Conservation (phyloP, 805 yeast genomes). For the Metschnikowia peoriensis region DNA sequence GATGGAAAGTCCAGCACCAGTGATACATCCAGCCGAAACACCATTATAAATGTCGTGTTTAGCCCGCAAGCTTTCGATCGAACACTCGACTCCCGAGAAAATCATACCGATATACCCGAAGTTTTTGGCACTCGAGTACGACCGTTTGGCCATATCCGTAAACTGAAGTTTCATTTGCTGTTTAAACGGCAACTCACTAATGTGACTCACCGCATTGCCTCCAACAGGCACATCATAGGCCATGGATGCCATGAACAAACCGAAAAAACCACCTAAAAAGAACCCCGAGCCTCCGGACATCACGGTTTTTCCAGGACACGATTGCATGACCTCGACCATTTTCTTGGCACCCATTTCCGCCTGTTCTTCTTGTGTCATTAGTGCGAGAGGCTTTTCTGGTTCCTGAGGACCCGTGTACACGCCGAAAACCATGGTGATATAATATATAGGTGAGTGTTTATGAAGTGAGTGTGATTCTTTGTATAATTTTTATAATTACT, state of each 20-base stretch:
- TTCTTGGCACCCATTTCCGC: slow-evolving; percentile 85
- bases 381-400: slow-evolving; percentile 50
- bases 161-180: slow-evolving; percentile 92
- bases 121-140: slow-evolving; percentile 87
- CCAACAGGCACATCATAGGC: slow-evolving; percentile 81
- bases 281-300: slow-evolving; percentile 94
- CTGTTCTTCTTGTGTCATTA: slow-evolving; percentile 89
- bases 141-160: slow-evolving; percentile 85
- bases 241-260: slow-evolving; percentile 86
- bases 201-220: slow-evolving; percentile 50
- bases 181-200: slow-evolving; percentile 81
- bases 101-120: slow-evolving; percentile 41
- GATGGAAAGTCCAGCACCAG: slow-evolving; percentile 94
- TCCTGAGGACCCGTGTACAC: slow-evolving; percentile 36
- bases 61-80: slow-evolving; percentile 20
- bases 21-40: slow-evolving; percentile 87
- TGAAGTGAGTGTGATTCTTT: neutral
- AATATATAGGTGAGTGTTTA: neutral
- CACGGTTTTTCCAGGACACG: slow-evolving; percentile 92
- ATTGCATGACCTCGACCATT: slow-evolving; percentile 80
- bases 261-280: slow-evolving; percentile 92
- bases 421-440: slow-evolving; percentile 32
- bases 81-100: slow-evolving; percentile 22
- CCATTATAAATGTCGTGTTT: slow-evolving; percentile 93
- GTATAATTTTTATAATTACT: neutral